These are phyloP conservation scores for Teunomyces stri DNA, from an alignment of 805 yeast species.

Conservation along the genomic window DNA sequence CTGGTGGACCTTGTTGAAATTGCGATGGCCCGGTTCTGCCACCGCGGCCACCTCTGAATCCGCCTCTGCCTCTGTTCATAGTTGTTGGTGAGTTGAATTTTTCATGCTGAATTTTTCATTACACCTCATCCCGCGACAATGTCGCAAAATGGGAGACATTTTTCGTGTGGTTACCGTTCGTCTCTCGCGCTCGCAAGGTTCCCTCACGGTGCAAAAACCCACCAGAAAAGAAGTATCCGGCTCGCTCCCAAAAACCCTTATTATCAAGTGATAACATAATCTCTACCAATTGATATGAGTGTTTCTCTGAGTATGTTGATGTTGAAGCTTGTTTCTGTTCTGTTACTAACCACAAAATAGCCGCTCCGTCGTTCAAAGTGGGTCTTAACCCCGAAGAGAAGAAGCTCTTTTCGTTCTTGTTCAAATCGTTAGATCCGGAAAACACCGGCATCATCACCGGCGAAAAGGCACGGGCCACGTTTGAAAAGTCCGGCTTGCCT, in stretches of 20 bases:
- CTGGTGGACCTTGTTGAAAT: constrained; percentile 93
- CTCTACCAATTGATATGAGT: constrained; percentile 17
- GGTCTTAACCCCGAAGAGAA: constrained; percentile 75
- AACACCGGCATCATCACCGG: constrained; percentile 83
- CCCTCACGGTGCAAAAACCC: no score
- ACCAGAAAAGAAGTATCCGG: no score
- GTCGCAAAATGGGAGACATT: neutral
- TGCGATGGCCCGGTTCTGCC: constrained; percentile 69
- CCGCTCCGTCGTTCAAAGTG: constrained; percentile 37
- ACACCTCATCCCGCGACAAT: constrained; percentile 10
- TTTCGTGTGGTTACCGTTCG: neutral
- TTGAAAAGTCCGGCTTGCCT: constrained; percentile 83
- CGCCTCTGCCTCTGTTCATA: constrained; percentile 74
- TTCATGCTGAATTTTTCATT: constrained; percentile 5
- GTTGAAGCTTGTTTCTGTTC: no score
- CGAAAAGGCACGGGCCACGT: constrained; percentile 73
- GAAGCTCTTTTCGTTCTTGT: constrained; percentile 67
- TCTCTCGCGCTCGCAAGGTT: no score
- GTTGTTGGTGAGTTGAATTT: constrained; percentile 7
- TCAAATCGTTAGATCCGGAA: constrained; percentile 77
- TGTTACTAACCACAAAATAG: constrained; percentile 7
- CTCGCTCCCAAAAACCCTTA: neutral
- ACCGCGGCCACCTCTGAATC: constrained; percentile 65
- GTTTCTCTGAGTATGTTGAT: constrained; percentile 25
- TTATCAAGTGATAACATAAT: neutral